phyloP scores from a whole-genome alignment of 768 basidiomycete genomes.

The Suillus weaverae region DNA sequence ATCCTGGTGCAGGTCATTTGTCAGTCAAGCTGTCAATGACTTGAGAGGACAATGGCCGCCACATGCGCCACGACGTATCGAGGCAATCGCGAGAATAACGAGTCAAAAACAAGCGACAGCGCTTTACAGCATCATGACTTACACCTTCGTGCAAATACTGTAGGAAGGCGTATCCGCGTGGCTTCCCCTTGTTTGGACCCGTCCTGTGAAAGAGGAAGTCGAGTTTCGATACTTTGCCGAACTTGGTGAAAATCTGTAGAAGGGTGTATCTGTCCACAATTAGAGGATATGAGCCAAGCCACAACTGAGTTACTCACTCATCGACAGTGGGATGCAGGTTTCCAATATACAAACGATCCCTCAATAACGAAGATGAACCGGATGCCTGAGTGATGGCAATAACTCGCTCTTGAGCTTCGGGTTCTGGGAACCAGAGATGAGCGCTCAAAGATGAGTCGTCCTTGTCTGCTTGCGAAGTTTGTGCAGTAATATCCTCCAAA shows the following conservation, averaged over 20 bases:
- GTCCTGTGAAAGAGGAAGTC: constrained; percentile 97
- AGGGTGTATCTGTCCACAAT: constrained; percentile 68
- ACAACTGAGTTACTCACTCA: constrained; percentile 55
- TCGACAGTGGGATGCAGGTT: constrained; percentile 86
- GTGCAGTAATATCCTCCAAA: neutral
- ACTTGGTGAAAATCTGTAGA: constrained; percentile 87
- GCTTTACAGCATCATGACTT: constrained; percentile 38
- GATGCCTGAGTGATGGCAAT: constrained; percentile 11
- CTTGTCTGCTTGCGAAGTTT: neutral
- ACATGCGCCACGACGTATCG: neutral
- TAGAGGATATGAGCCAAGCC: constrained; percentile 7
- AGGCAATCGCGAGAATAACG: constrained; percentile 13
- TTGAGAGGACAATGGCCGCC: neutral
- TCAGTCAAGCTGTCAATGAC: constrained; percentile 4
- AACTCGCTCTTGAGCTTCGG: constrained; percentile 16
- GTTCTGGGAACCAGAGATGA: constrained; percentile 35
- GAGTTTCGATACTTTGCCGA: constrained; percentile 88
- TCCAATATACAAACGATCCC: constrained; percentile 85
- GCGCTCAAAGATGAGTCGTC: constrained; percentile 3
- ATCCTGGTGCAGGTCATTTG: constrained; percentile 55
- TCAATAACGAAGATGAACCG: constrained; percentile 39
- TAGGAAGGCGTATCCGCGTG: constrained; percentile 93
- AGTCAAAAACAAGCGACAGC: constrained; percentile 29
- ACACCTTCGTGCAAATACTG: constrained; percentile 82
- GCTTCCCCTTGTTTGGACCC: constrained; percentile 86